Conservation (phyloP, 305 asterid species). For the Fraxinus latifolia region DNA sequence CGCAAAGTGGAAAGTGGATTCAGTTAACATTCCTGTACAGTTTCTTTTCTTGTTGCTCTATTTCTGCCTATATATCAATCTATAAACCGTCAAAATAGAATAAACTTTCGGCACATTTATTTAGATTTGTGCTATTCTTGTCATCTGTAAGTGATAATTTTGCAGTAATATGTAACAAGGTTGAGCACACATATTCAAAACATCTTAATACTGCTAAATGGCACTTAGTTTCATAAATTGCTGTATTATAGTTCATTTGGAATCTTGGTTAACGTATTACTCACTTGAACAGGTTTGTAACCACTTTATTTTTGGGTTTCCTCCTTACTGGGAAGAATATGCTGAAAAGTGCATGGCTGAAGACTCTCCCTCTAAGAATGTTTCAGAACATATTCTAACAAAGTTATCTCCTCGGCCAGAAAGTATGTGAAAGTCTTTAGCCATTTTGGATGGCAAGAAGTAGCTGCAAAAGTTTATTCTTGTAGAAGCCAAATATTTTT, state of each 20-base stretch:
- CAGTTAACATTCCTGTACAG: neutral
- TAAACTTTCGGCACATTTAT: neutral
- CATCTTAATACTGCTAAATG: slow-evolving; percentile 9
- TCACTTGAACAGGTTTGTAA: slow-evolving; percentile 40
- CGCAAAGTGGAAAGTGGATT: neutral
- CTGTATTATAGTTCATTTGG: neutral
- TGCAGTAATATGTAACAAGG: neutral
- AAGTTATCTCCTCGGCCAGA: slow-evolving; percentile 11
- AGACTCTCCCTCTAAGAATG: slow-evolving; percentile 29
- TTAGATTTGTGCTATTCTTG: neutral
- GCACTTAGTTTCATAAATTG: neutral
- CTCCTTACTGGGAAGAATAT: slow-evolving; percentile 58
- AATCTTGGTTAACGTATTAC: slow-evolving; percentile 11
- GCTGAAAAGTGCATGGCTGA: slow-evolving; percentile 31
- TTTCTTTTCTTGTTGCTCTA: slow-evolving; percentile 1
- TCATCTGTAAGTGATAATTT: neutral
- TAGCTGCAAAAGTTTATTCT: neutral
- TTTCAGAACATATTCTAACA: slow-evolving; percentile 14
- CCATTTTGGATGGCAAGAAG: neutral
- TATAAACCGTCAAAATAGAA: slow-evolving; percentile 1
- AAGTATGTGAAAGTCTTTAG: slow-evolving; percentile 26
- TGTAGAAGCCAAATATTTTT: slow-evolving; percentile 9
- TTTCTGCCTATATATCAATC: neutral
- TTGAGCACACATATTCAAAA: neutral
- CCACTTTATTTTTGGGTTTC: slow-evolving; percentile 66